Base-by-base conservation (phyloP, 306 rosid species). In the Malus sylvestris region DNA sequence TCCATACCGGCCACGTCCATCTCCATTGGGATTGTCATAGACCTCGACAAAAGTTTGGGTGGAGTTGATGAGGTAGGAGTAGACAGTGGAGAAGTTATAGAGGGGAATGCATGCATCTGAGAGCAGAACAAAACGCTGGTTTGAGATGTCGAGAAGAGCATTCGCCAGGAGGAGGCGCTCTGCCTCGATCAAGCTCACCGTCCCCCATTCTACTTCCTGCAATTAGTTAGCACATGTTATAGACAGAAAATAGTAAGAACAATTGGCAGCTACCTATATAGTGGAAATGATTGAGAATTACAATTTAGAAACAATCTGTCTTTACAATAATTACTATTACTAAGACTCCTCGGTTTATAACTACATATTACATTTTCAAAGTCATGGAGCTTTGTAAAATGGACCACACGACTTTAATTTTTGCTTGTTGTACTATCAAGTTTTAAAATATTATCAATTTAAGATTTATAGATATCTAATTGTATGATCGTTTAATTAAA, bases 81-180 rank as follows among this genome's bases (percentile, higher is more conserved):
- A 77, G 38, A 77, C 32, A 0, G 75, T 77, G 61, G 70, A 77
- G 75, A 77, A 77, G 57, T 77, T 77, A 69, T 53, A 77, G 68
- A 77, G 60, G 8, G 81, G 81, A 15, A 77, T 69, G 81, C 81
- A 77, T 12, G 81, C 14, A 29, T 77, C 75, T 46, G 81, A 70
- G 30, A 77, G 68, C 33, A 68, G 69, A 77, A 68, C 80, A 68
- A 77, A 58, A 20, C 69, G 75, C 70, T 77, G 68, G 75, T 77
- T 77, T 77, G 69, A 69, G 20, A 77, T 40, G 72, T 77, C 80
- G 18, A 77, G 75, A 29, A 77, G 80, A 12, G 80, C 80, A 68
- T 77, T 77, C 10, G 75, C 80, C 2, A 77, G 12, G 14, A 68
- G 23, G 45, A 32, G 67, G 33, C 80, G 71, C 80, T 77, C 75